phyloP scores from a whole-genome alignment of 2,329 filamentous ascomycete genomes.

The Incumbomyces lentus region DNA sequence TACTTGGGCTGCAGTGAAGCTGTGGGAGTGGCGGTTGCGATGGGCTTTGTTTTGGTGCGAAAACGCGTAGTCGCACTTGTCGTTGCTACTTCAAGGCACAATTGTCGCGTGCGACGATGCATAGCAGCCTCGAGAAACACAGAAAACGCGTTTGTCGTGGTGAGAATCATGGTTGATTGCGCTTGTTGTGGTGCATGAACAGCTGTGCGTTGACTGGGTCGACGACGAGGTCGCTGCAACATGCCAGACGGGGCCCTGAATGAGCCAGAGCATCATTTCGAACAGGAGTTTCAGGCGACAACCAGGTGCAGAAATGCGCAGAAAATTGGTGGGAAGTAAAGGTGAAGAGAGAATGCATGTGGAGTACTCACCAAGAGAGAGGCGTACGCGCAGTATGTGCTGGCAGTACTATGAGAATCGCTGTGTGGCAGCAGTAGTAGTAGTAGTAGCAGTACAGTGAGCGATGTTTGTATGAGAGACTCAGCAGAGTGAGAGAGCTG shows the following conservation, averaged over 20 bases:
- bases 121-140: not conserved
- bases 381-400: slow-evolving; percentile 6
- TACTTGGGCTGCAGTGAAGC: not conserved
- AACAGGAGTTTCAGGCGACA: slow-evolving; percentile 16
- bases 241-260: slow-evolving; percentile 12
- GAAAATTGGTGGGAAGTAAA: slow-evolving; percentile 12
- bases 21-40: not conserved
- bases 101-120: not conserved
- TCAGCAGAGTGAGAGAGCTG: slow-evolving; percentile 8
- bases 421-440: slow-evolving; percentile 7
- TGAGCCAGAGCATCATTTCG: slow-evolving; percentile 17
- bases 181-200: slow-evolving; percentile 8
- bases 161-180: slow-evolving; percentile 30
- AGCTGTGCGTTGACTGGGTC: slow-evolving; percentile 17
- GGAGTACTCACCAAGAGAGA: slow-evolving; percentile 6
- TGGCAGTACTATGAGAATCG: slow-evolving; percentile 14
- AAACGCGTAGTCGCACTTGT: not conserved
- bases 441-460: slow-evolving; percentile 3
- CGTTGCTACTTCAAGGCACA: not conserved
- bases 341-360: slow-evolving; percentile 11
- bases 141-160: slow-evolving; percentile 13
- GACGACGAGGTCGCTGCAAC: slow-evolving; percentile 15
- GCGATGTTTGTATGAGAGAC: slow-evolving; percentile 7
- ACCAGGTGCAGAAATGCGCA: slow-evolving; percentile 8
- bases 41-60: not conserved